Base-by-base conservation (phyloP, 148 eudicot species). In the Cornus kousa region DNA sequence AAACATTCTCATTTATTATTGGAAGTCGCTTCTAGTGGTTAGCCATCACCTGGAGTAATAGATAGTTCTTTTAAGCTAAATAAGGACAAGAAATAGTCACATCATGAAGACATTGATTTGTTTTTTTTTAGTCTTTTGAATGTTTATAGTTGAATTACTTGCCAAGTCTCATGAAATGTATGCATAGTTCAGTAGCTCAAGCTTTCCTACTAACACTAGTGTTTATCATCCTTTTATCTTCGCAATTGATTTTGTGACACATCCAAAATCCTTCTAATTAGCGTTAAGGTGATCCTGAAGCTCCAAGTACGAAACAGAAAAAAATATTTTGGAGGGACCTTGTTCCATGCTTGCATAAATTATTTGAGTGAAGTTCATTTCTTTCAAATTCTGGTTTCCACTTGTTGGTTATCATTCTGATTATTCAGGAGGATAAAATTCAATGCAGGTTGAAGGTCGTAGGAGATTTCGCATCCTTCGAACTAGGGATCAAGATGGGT, bases 401-500 rank as follows among this genome's bases (percentile, higher is more conserved):
- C 20, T 57, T 57, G 62, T 57, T 57, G 17, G 20, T 19, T 57
- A 19, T 57, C 17, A 57, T 19, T 57, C 62, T 57, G 62, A 16
- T 57, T 13, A 57, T 57, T 13, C 62, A 0, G 20, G 17, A 13
- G 1, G 19, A 13, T 57, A 19, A 13, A 4, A 13, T 57, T 19
- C 20, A 13, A 3, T 84, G 80, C 85, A 93, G 97, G 93, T 93
- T 77, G 94, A 93, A 89, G 89, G 97, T 75, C 93, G 94, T 20
- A 70, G 94, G 79, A 91, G 97, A 87, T 93, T 92, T 80, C 88
- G 86, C 75, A 93, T 93, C 65, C 75, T 91, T 73, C 89, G 81
- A 74, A 83, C 89, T 20, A 87, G 94, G 94, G 94, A 89, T 84
- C 97, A 93, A 89, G 97, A 93, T 77, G 97, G 97, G 97, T 93